Percentiles rank a stretch among this genome's conserved stretches.
Evolutionary conservation across 495 filamentous ascomycete genomes (phyloP).

Genomic region (Penicillium dipodomyicola): DNA sequence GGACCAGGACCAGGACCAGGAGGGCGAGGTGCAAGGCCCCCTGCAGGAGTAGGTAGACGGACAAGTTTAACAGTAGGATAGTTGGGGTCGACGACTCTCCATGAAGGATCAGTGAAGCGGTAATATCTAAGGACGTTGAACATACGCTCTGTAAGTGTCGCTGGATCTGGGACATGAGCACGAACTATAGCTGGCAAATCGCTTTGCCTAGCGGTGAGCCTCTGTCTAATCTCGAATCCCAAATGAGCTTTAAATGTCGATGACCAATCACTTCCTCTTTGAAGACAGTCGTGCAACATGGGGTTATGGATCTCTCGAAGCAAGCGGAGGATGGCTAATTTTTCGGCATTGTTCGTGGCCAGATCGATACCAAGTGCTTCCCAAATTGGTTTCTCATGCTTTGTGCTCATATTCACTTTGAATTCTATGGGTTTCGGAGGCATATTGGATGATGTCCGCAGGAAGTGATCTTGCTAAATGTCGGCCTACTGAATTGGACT

Average conservation of each 20-base stretch:
- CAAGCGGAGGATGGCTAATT: not conserved
- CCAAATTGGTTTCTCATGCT: not conserved
- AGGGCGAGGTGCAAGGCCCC: no score
- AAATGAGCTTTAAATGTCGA: not conserved
- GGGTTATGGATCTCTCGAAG: not conserved
- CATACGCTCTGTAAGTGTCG: not conserved
- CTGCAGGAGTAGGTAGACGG: no score
- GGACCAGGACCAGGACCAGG: not conserved
- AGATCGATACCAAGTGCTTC: not conserved
- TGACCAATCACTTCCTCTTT: not conserved
- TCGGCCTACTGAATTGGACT: not conserved
- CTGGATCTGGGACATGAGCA: not conserved
- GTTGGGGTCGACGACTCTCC: not conserved
- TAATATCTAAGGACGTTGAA: not conserved
- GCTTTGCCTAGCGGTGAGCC: not conserved
- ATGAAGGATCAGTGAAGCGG: not conserved
- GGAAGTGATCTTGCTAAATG: no score
- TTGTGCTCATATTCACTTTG: not conserved
- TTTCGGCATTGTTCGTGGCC: not conserved
- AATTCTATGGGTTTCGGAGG: not conserved
- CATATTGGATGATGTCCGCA: not conserved
- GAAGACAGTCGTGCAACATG: not conserved
- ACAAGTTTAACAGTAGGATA: not conserved
- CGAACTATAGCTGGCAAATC: not conserved
- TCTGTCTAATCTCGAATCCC: not conserved